These are phyloP conservation scores for Aphanoascus verrucosus DNA, from an alignment of 2,329 filamentous ascomycete genomes.

Conservation along the genomic window DNA sequence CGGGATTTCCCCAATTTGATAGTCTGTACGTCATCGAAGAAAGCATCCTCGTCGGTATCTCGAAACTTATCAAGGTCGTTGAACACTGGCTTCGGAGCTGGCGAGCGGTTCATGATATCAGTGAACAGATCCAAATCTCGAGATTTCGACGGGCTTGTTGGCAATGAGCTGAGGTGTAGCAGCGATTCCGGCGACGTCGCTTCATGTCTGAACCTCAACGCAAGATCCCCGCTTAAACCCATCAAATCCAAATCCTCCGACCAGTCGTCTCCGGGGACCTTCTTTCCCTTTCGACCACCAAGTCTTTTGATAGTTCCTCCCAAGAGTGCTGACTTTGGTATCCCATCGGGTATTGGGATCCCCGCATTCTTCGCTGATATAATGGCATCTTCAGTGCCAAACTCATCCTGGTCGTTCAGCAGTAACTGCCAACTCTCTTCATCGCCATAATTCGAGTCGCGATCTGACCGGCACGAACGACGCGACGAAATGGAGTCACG, in stretches of 20 bases:
- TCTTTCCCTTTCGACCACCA: conserved; percentile 62
- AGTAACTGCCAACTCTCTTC: conserved; percentile 86
- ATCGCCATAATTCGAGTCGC: conserved; percentile 57
- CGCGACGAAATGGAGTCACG: conserved; percentile 75
- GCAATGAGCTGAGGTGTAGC: conserved; percentile 50
- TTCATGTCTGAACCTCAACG: conserved; percentile 54
- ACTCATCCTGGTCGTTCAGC: conserved; percentile 73
- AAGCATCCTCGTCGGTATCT: conserved; percentile 51
- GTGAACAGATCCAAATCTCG: conserved; percentile 20
- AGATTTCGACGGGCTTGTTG: conserved; percentile 32
- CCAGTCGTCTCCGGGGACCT: conserved; percentile 69
- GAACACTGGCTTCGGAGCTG: conserved; percentile 46
- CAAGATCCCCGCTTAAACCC: conserved; percentile 44
- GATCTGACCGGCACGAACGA: conserved; percentile 69
- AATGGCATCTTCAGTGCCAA: conserved; percentile 74
- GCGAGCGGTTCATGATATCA: conserved; percentile 26
- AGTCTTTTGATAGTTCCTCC: conserved; percentile 89
- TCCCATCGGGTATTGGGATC: conserved; percentile 77
- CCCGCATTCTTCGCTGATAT: conserved; percentile 77
- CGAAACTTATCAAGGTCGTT: conserved; percentile 52
- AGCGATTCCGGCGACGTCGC: conserved; percentile 57
- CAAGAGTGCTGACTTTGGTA: conserved; percentile 78
- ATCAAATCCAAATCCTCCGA: conserved; percentile 66
- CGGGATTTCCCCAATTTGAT: conserved; percentile 57
- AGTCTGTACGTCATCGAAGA: conserved; percentile 54